Evolutionary conservation across 2,329 filamentous ascomycete species (phyloP).

Genomic region (Phyllosticta paracitricarpa): DNA sequence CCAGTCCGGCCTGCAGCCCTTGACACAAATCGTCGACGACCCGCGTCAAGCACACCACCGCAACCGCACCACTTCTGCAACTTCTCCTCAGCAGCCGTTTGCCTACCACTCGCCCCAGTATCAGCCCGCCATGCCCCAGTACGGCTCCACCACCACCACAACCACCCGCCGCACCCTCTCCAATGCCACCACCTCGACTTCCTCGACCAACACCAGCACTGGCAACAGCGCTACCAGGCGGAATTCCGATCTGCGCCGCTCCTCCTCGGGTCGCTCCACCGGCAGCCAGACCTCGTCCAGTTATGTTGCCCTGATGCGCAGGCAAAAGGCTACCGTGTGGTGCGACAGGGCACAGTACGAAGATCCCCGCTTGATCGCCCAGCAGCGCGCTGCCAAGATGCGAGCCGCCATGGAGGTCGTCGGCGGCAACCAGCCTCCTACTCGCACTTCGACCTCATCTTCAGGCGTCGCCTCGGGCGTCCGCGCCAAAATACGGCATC

Average conservation of each 20-base stretch:
- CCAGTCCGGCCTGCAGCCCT: constrained; percentile 9
- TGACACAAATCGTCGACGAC: constrained; percentile 16
- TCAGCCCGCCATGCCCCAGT: constrained; percentile 8
- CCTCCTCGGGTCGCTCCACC: constrained; percentile 69
- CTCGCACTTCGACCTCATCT: constrained; percentile 27
- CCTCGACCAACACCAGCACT: constrained; percentile 43
- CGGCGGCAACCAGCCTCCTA: constrained; percentile 39
- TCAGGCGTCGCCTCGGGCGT: constrained; percentile 41
- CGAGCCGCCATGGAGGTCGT: constrained; percentile 76
- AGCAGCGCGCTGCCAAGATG: constrained; percentile 79
- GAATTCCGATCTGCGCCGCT: constrained; percentile 54
- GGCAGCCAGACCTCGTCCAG: constrained; percentile 49
- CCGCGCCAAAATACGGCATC: constrained; percentile 78
- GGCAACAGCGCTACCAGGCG: constrained; percentile 36
- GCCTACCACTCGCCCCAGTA: constrained; percentile 14
- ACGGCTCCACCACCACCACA: constrained; percentile 19
- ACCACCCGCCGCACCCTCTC: constrained; percentile 48
- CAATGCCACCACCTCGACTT: constrained; percentile 62
- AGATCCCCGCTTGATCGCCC: constrained; percentile 72
- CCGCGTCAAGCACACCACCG: constrained; percentile 21
- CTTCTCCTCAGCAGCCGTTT: constrained; percentile 18
- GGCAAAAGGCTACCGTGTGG: constrained; percentile 98
- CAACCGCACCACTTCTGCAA: constrained; percentile 26
- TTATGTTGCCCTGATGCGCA: constrained; percentile 91
- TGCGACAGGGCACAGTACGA: constrained; percentile 90